Percentiles rank a stretch among this genome's conserved stretches.
phyloP scores from a whole-genome alignment of 1,284 basidiomycete genomes.

The Boletus semigastroideus region DNA sequence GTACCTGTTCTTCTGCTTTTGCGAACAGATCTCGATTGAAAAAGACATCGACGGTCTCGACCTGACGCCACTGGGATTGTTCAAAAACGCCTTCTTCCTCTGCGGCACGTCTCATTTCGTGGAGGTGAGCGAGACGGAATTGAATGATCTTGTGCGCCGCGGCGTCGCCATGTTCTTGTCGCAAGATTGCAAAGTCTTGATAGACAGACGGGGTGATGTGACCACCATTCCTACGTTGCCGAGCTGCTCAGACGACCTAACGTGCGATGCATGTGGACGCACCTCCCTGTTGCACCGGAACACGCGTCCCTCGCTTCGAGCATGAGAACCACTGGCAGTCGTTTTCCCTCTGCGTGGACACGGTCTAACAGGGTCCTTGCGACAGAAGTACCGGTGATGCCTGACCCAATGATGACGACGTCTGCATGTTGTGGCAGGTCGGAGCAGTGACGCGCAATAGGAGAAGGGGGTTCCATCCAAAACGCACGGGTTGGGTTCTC shows the following conservation, averaged over 20 bases:
- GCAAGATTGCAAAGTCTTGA: constrained; percentile 25
- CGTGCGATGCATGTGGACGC: constrained; percentile 8
- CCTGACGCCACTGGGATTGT: constrained; percentile 42
- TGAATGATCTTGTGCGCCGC: constrained; percentile 22
- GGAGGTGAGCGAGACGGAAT: constrained; percentile 34
- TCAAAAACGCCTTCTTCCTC: constrained; percentile 32
- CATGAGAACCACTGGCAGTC: constrained; percentile 49
- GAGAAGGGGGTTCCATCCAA: constrained; percentile 58
- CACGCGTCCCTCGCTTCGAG: constrained; percentile 69
- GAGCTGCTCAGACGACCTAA: background rate
- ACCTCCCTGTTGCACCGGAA: constrained; percentile 72
- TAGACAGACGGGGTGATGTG: constrained; percentile 30
- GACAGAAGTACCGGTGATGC: constrained; percentile 65
- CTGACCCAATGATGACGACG: constrained; percentile 67
- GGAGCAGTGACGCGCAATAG: constrained; percentile 45
- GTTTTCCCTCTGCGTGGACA: constrained; percentile 23
- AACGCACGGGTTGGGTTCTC: constrained; percentile 52
- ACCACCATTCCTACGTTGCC: constrained; percentile 28
- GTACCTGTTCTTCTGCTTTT: constrained; percentile 35
- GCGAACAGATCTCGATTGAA: constrained; percentile 35
- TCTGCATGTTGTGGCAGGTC: constrained; percentile 54
- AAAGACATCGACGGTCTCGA: constrained; percentile 44
- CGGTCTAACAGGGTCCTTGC: constrained; percentile 51
- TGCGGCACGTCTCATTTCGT: constrained; percentile 27
- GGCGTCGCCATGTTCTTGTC: constrained; percentile 19